phyloP scores from a whole-genome alignment of 495 filamentous ascomycete species.

The Apodospora peruviana region DNA sequence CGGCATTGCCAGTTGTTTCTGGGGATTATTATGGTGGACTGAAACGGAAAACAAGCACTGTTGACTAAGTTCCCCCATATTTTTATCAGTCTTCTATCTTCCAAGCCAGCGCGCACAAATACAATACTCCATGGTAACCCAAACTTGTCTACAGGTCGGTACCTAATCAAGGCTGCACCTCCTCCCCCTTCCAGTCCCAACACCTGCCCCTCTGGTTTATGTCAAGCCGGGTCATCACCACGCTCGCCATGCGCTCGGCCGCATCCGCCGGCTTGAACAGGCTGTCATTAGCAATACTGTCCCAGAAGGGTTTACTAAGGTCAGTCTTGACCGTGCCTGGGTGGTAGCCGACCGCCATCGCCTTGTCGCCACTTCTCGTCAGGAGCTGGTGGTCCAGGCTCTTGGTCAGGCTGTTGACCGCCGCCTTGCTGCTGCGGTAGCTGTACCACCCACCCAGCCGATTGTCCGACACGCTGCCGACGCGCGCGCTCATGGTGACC shows the following conservation, averaged over 20 bases:
- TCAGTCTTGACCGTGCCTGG: slow-evolving; percentile 78
- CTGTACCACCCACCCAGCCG: slow-evolving; percentile 66
- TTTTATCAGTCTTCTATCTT: too few species aligned
- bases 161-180: slow-evolving; percentile 61
- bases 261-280: slow-evolving; percentile 59
- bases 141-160: too few species aligned
- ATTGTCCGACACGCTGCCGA: slow-evolving; percentile 71
- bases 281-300: slow-evolving; percentile 49
- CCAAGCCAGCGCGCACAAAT: too few species aligned
- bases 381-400: slow-evolving; percentile 66
- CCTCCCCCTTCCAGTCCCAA: slow-evolving; percentile 75
- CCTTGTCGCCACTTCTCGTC: slow-evolving; percentile 48
- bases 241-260: slow-evolving; percentile 51
- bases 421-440: slow-evolving; percentile 70
- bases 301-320: slow-evolving; percentile 69
- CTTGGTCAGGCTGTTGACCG: slow-evolving; percentile 63
- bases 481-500: slow-evolving; percentile 67
- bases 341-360: slow-evolving; percentile 66
- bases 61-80: too few species aligned
- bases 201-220: slow-evolving; percentile 56
- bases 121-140: too few species aligned
- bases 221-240: slow-evolving; percentile 42
- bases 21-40: too few species aligned
- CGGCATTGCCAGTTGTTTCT: too few species aligned
- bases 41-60: too few species aligned